Evolutionary conservation across 2,329 filamentous ascomycete species (phyloP), one percentile per base, ranked within the genome.

Genomic region (Aspergillus fumigatiaffinis): DNA sequence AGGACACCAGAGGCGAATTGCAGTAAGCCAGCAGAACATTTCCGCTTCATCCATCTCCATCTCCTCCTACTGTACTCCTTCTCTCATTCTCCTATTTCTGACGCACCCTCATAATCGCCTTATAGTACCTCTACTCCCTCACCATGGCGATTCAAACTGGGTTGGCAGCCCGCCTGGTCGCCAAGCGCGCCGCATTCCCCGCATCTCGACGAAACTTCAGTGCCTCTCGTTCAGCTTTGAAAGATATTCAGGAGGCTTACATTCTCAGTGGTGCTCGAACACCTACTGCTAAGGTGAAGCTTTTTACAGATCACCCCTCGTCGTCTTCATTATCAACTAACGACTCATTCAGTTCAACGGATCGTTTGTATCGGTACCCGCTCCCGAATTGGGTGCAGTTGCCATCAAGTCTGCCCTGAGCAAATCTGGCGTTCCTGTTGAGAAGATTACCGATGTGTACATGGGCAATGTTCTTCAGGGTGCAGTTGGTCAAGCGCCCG

Each of bases 401-500:
- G 94, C 92, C 57, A 97, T 99, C 79, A 94, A 92, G 76, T 89
- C 91, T 50, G 94, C 94, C 28, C 77, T 99, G 54, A 84, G 88
- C 66, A 96, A 94, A 76, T 95, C 92, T 53, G 87, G 86, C 63
- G 84, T 97, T 6, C 92, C 94, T 1, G 75, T 86, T 53, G 86
- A 88, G 35, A 89, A 89, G 71, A 91, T 97, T 69, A 89, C 88
- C 62, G 90, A 96, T 76, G 91, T 97, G 17, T 97, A 97, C 80
- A 96, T 97, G 90, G 94, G 94, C 71, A 96, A 97, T 69, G 94
- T 97, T 9, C 83, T 97, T 44, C 88, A 92, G 74, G 93, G 83
- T 48, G 84, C 84, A 20, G 84, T 94, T 5, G 94, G 94, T 49
- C 94, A 99, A 77, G 86, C 94, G 0, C 94, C 94, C 1, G 93